These are phyloP conservation scores for Schizosaccharomyces osmophilus DNA, from an alignment of 805 yeast species.

Conservation along the genomic window DNA sequence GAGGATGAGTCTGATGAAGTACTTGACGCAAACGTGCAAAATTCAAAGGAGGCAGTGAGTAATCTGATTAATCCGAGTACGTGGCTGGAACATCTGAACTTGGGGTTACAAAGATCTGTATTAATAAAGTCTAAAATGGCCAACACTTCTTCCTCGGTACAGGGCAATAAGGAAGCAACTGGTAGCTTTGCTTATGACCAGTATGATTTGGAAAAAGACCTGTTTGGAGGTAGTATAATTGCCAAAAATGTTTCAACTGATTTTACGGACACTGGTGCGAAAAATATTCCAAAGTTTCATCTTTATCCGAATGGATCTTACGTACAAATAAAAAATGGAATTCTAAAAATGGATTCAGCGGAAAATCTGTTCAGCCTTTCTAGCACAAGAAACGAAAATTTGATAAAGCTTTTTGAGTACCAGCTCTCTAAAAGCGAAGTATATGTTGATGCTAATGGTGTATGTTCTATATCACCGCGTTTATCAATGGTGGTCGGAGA, in stretches of 20 bases:
- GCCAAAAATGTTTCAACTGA: not conserved
- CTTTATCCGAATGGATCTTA: not conserved
- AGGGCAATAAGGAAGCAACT: not conserved
- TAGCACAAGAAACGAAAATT: not conserved
- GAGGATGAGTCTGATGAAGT: not conserved
- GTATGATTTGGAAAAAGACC: not conserved
- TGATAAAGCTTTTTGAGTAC: not conserved
- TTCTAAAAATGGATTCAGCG: not conserved
- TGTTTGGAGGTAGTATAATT: not conserved
- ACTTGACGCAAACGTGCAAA: not conserved
- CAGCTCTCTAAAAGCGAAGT: not conserved
- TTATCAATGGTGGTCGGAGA: constrained; percentile 13
- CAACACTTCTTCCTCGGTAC: not conserved
- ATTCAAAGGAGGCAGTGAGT: not conserved
- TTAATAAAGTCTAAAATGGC: not conserved
- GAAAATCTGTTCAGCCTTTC: no score
- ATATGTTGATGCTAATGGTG: not conserved
- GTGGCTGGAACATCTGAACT: not conserved
- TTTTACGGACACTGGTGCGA: not conserved
- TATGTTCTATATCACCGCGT: not conserved
- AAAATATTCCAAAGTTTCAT: not conserved
- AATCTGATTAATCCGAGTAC: not conserved
- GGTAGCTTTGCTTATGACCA: not conserved
- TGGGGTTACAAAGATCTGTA: not conserved
- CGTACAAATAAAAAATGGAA: not conserved